Evolutionary conservation across 495 filamentous ascomycete species (phyloP), one percentile per base, ranked within the genome.

Genomic region (Daldinia caldariorum): DNA sequence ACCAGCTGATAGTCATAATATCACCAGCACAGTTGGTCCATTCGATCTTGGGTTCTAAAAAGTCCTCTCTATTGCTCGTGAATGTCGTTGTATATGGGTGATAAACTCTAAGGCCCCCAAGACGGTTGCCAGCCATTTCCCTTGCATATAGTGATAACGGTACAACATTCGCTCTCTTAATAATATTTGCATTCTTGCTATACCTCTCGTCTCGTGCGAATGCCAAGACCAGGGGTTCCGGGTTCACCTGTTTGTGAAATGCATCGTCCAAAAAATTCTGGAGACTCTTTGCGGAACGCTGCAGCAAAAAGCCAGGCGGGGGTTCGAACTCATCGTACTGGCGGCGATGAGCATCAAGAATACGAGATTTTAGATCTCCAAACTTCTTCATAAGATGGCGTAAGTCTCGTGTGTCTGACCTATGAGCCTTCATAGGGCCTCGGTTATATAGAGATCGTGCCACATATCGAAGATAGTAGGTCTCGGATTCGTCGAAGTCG

Each of bases 21-120:
- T 90, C 88, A 6, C 88, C 86, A 35, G 86, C 88, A 34, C 83
- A 85, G 39, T 85, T 81, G 0, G 81, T 83, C 82, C 83, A 87
- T 60, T 86, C 82, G 0, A 79, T 74, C 47, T 78, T 75, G 9
- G 79, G 77, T 35, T 79, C 76, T 13, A 87, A 43, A 6, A 72
- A 70, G 54, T 87, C 84, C 64, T 86, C 85, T 3, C 77, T 66
- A 26, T 73, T 77, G 35, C 73, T 81, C n/a, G 57, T 73, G 22
- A 83, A 76, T 57, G 79, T 74, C 7, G 77, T 79, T 9, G 56
- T 72, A 41, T 85, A 83, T 58, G 82, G 79, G 6, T 68, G 58
- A 8, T 72, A 76, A 6, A 63, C 54, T 20, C 79, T 73, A 67
- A 73, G 75, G 9, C 66, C 53, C 1, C 75, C 77, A 6, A 79